Evolutionary conservation across 768 basidiomycete species (phyloP), one percentile per base, ranked within the genome.

Genomic region (Rubroboletus pulcherrimus): DNA sequence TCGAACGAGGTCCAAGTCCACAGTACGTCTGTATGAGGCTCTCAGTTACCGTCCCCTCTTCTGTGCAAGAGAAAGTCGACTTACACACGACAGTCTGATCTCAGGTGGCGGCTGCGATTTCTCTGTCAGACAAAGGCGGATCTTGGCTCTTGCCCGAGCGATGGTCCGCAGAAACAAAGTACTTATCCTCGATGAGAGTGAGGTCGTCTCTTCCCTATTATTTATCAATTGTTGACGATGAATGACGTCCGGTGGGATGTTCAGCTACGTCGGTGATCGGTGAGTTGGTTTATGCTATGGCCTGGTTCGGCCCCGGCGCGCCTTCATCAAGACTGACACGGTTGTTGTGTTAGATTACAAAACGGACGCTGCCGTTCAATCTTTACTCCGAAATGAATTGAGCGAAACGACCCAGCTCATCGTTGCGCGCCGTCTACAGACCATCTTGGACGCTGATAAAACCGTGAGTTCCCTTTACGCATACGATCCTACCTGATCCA

Each of bases 401-500:
- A 68, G 65, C 11, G 76, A 72, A 44, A 75, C 75, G 0, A 85
- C 84, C 0, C 68, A 86, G 19, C 70, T 86, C 31, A 84, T 81
- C 17, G 76, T 86, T 38, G 84, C 84, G 1, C 83, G 85, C 65
- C 76, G 84, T 17, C 63, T 82, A 8, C 75, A 78, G 54, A 85
- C 79, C 8, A 79, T 85, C 56, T 82, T 83, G 73, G 83, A 84
- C 50, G 80, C 82, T 4, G 83, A 86, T 63, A 80, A 81, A 60
- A 80, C 85, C 44, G 74, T 84, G 54, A 45, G 71, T 61, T 24
- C 24, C 24, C 24, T 24, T 24, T 4, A 24, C 4, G 53, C 33
- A 19, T 19, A 7, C 11, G 19, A 15, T 12, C 15, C 3, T n/a
- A 1, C n/a, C 10, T 42, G 7, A n/a, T 37, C 15, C 29, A 51